phyloP scores from a whole-genome alignment of 2,329 filamentous ascomycete genomes.

The Hansfordia pulvinata region DNA sequence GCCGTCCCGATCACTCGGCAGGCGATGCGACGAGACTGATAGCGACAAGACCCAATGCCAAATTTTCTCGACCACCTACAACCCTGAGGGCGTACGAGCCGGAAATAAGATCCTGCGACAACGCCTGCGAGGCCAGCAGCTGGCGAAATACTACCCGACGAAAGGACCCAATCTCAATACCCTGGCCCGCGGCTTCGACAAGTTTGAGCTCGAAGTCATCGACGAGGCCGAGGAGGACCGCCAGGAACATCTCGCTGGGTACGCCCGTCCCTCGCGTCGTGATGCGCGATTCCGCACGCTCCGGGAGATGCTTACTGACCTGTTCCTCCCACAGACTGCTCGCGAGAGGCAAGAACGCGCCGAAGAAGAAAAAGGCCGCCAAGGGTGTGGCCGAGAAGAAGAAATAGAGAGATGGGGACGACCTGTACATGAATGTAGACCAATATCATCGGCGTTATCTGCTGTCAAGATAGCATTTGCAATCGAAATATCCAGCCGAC shows the following conservation, averaged over 20 bases:
- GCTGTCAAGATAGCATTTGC: no score
- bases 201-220: slow-evolving; percentile 55
- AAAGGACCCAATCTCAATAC: slow-evolving; percentile 45
- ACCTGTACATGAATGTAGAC: slow-evolving; percentile 3
- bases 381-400: slow-evolving; percentile 15
- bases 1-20: slow-evolving; percentile 5
- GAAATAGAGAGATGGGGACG: slow-evolving; percentile 3
- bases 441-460: no score
- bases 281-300: no score
- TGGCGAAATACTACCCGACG: slow-evolving; percentile 82
- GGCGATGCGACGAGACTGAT: not conserved
- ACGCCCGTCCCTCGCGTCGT: slow-evolving; percentile 14
- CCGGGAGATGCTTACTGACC: slow-evolving; percentile 18
- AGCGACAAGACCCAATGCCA: slow-evolving; percentile 65
- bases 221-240: slow-evolving; percentile 72
- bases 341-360: slow-evolving; percentile 70
- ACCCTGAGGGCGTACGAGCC: slow-evolving; percentile 67
- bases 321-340: slow-evolving; percentile 48
- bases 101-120: slow-evolving; percentile 91
- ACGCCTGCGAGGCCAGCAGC: slow-evolving; percentile 67
- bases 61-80: slow-evolving; percentile 84
- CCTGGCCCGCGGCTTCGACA: slow-evolving; percentile 58
- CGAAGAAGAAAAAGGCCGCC: slow-evolving; percentile 72
- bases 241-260: slow-evolving; percentile 59
- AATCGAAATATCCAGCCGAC: no score